These are phyloP conservation scores for Clavaria fumosa DNA, from an alignment of 768 basidiomycete species.

Conservation along the genomic window DNA sequence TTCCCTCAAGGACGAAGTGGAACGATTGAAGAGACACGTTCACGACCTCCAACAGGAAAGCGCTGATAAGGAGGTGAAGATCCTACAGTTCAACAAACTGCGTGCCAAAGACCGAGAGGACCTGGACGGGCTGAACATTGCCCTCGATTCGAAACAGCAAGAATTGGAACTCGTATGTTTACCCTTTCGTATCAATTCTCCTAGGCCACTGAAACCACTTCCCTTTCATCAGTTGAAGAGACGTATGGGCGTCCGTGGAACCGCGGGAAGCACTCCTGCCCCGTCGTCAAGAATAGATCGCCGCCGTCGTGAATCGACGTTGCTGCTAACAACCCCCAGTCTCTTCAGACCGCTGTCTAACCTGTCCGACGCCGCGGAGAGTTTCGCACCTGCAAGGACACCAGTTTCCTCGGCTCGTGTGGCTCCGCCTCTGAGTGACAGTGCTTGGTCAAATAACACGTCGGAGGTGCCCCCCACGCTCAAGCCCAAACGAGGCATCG, in stretches of 20 bases:
- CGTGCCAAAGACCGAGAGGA: conserved; percentile 60
- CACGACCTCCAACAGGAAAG: conserved; percentile 67
- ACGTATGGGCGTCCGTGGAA: conserved; percentile 38
- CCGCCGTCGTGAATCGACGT: conserved; percentile 38
- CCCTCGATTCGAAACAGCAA: conserved; percentile 87
- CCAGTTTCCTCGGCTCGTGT: conserved; percentile 18
- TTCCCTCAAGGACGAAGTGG: conserved; percentile 41
- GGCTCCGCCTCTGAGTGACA: conserved; percentile 30
- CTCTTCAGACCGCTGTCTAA: conserved; percentile 39
- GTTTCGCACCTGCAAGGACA: conserved; percentile 26
- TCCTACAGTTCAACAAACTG: conserved; percentile 57
- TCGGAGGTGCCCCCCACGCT: conserved; percentile 13
- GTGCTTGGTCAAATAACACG: conserved; percentile 29
- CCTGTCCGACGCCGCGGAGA: conserved; percentile 32
- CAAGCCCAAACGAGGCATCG: conserved; percentile 21
- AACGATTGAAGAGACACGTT: conserved; percentile 42
- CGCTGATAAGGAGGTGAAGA: conserved; percentile 70
- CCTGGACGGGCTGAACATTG: conserved; percentile 72
- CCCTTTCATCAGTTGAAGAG: conserved; percentile 40
- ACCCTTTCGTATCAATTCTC: conserved; percentile 1
- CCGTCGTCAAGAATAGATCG: conserved; percentile 23
- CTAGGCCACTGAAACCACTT: conserved; percentile 1
- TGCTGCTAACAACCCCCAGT: conserved; percentile 41
- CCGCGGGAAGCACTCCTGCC: conserved; percentile 41
- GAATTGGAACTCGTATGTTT: conserved; percentile 72